Base-by-base conservation (phyloP, 345 rosid species). In the Lumnitzera littorea region DNA sequence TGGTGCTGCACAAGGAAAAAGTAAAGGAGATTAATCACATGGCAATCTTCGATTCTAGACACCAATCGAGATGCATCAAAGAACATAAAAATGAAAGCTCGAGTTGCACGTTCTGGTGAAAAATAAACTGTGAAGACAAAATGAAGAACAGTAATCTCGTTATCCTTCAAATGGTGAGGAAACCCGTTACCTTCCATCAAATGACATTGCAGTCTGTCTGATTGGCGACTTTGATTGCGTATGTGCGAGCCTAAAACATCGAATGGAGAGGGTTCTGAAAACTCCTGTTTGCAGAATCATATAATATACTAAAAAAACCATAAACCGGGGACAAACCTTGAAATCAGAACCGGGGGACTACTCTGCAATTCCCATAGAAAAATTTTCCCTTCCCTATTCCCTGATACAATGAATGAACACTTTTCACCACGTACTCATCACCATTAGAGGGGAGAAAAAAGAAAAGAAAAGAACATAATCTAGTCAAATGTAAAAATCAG, bases 201-300 rank as follows among this genome's bases (percentile, higher is more conserved):
- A 80, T 23, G 99, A 94, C 97, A 83, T 76, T 60, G 97, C 99
- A 9, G 97, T 94, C 73, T 94, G 99, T 71, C 99, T 84, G 55
- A 90, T 88, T 15, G 91, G 83, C 41, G 78, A 83, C 66, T 83
- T 94, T 24, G 97, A 89, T 51, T 87, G 96, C 31, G 70, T 55
- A 70, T 86, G 96, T 64, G 87, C 81, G 50, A 90, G 61, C 87
- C 99, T 90, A 70, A 24, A 31, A 24, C 24, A 66, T 52, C 54
- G 66, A 46, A 47, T 57, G 51, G 12, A 27, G 53, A 60, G 1
- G 20, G 58, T 60, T 29, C 15, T 48, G 15, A 31, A 15, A 51
- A 17, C 27, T 24, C 11, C 10, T 12, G 53, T 2, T 24, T 11
- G 6, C 55, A 55, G n/a, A 64, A 29, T 27, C 6, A 20, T 3